Percentiles rank a stretch among this genome's conserved stretches.
phyloP scores from a whole-genome alignment of 2,329 filamentous ascomycete genomes.

The Pseudovirgaria hyperparasitica region DNA sequence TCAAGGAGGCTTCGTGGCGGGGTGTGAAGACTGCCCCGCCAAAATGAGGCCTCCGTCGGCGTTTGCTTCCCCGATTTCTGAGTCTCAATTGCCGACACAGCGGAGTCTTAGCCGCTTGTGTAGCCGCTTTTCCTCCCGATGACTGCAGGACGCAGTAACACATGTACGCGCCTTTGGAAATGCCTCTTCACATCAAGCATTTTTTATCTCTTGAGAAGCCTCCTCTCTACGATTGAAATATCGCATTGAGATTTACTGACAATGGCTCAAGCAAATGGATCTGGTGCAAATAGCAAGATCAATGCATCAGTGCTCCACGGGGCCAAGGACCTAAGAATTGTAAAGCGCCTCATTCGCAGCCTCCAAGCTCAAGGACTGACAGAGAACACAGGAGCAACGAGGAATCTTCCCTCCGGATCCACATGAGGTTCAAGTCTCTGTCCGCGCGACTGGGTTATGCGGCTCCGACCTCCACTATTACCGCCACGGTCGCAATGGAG shows the following conservation, averaged over 20 bases:
- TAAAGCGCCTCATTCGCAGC: slow-evolving; percentile 18
- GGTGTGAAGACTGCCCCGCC: too few relatives aligned
- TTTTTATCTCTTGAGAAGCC: too few relatives aligned
- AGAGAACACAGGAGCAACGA: slow-evolving; percentile 39
- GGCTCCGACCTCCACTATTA: slow-evolving; percentile 75
- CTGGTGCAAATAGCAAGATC: slow-evolving; percentile 21
- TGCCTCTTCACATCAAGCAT: too few relatives aligned
- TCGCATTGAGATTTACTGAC: neutral
- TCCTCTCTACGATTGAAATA: neutral
- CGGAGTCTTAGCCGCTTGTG: too few relatives aligned
- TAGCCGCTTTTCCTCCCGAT: too few relatives aligned
- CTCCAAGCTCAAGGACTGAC: slow-evolving; percentile 3
- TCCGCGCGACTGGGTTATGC: slow-evolving; percentile 56
- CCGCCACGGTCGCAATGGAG: slow-evolving; percentile 72
- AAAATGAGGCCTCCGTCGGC: too few relatives aligned
- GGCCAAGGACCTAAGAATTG: slow-evolving; percentile 46
- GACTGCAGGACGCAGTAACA: too few relatives aligned
- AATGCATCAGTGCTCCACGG: slow-evolving; percentile 46
- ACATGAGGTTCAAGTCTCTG: slow-evolving; percentile 49
- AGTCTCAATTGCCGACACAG: too few relatives aligned
- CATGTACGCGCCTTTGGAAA: too few relatives aligned
- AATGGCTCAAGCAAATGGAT: slow-evolving; percentile 12
- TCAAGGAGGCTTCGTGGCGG: neutral
- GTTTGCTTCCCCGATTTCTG: too few relatives aligned
- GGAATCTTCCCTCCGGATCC: slow-evolving; percentile 32